These are phyloP conservation scores for Globisporangium takayamanum DNA, from an alignment of 352 stramenopile species.

Conservation along the genomic window DNA sequence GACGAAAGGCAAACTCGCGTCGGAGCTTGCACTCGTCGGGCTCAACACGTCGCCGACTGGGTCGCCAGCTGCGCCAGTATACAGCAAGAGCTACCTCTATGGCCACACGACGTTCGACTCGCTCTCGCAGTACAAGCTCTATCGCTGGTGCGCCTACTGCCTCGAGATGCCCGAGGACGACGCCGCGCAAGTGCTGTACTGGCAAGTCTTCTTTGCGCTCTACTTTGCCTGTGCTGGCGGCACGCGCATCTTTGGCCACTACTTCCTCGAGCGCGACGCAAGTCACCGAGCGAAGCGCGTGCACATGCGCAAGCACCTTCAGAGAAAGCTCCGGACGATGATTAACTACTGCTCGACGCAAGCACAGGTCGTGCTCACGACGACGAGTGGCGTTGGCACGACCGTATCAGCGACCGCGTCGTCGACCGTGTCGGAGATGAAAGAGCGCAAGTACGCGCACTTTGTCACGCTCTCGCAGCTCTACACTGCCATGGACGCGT, in stretches of 20 bases:
- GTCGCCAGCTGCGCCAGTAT: conserved; percentile 12
- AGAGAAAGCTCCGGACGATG: conserved; percentile 47
- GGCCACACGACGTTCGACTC: conserved; percentile 53
- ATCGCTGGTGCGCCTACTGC: conserved; percentile 63
- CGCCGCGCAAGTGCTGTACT: conserved; percentile 49
- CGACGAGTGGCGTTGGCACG: conserved; percentile 14
- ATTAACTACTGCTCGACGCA: conserved; percentile 61
- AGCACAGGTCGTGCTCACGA: conserved; percentile 50
- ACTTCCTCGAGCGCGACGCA: conserved; percentile 46
- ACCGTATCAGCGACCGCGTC: background rate
- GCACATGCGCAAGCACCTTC: conserved; percentile 43
- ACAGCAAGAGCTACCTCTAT: conserved; percentile 23
- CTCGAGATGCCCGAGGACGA: conserved; percentile 48
- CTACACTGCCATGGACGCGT: conserved; percentile 82
- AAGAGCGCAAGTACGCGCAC: conserved; percentile 45
- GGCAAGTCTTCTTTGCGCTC: conserved; percentile 64
- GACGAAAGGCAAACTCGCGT: conserved; percentile 42
- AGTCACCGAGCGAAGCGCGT: conserved; percentile 29
- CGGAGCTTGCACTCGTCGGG: conserved; percentile 30
- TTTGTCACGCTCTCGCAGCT: conserved; percentile 55
- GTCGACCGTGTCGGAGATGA: conserved; percentile 18
- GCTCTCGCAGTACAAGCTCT: conserved; percentile 57
- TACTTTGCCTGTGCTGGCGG: conserved; percentile 57
- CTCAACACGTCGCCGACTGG: conserved; percentile 18
- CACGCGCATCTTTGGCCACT: conserved; percentile 47